Base-by-base conservation (phyloP, 169 alveolate genomes). In the Theileria parva region DNA sequence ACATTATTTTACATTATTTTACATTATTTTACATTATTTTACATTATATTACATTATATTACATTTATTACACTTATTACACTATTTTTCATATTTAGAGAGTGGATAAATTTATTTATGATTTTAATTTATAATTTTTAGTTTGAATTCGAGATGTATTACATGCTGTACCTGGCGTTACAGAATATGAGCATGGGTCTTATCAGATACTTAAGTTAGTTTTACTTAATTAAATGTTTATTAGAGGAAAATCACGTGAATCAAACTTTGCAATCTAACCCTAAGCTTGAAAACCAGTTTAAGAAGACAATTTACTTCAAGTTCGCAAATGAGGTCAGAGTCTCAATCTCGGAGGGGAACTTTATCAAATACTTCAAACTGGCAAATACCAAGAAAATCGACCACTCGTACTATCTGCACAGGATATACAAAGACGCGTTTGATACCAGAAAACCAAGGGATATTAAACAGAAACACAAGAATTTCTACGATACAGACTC, bases 151-250 rank as follows among this genome's bases (percentile, higher is more conserved):
- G 80, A 83, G 13, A 78, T 92, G 32, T 89, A 89, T 59, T 79
- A 71, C 48, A 53, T 88, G 37, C 53, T 89, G 68, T 89, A 89
- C 85, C 78, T 89, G 12, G 51, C 94, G 57, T 68, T 89, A 72
- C 94, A 89, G 74, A 86, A 89, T 61, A 89, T 87, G 93, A 85
- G 80, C 17, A 84, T 84, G 90, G 90, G 50, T 48, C 34, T 68
- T 9, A 39, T 84, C 44, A 72, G 90, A 21, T 77, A 84, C 78
- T 39, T 84, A 21, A 73, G 81, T 66, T 50, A 19, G 85, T 74
- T n/a, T 37, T 9, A 3, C 23, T 6, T 1, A 11, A 11, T 13
- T 32, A 17, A 17, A 19, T 13, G 50, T 13, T 25, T 11, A 2
- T 21, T 15, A 64, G 67, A 77, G 55, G 34, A 67, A 34, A 50